phyloP scores from a whole-genome alignment of 306 rosid genomes.

The Datisca glomerata region DNA sequence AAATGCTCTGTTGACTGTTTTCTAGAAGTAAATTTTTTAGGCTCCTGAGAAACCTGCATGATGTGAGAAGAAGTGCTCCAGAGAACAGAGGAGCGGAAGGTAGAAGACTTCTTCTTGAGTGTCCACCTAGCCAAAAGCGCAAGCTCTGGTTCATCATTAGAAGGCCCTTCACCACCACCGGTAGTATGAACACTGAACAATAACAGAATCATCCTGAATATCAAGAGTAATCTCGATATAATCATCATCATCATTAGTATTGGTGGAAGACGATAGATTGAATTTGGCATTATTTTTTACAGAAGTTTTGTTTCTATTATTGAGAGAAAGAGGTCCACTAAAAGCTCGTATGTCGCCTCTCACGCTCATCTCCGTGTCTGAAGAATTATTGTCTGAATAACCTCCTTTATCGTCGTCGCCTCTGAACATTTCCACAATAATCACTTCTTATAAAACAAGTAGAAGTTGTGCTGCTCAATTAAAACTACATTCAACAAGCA shows the following conservation, averaged over 20 bases:
- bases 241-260: slow-evolving; percentile 11
- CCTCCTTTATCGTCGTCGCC: background rate
- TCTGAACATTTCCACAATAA: too few relatives aligned
- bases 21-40: slow-evolving; percentile 31
- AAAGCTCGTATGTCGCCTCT: slow-evolving; percentile 14
- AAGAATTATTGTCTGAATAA: too few relatives aligned
- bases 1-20: slow-evolving; percentile 20
- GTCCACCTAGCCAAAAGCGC: slow-evolving; percentile 29
- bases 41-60: slow-evolving; percentile 46
- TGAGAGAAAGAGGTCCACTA: slow-evolving; percentile 25
- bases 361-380: slow-evolving; percentile 8
- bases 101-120: slow-evolving; percentile 24
- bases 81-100: slow-evolving; percentile 25
- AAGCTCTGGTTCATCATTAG: slow-evolving; percentile 28
- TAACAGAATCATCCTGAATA: slow-evolving; percentile 39
- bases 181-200: slow-evolving; percentile 45
- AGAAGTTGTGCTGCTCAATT: too few relatives aligned
- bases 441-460: too few relatives aligned
- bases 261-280: slow-evolving; percentile 5
- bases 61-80: slow-evolving; percentile 24
- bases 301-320: background rate
- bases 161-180: slow-evolving; percentile 7
- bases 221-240: slow-evolving; percentile 49
- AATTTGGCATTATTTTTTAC: slow-evolving; percentile 7
- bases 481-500: too few relatives aligned